Conservation (phyloP, 2,329 filamentous ascomycete species). For the Ascochyta viciae-villosae region DNA sequence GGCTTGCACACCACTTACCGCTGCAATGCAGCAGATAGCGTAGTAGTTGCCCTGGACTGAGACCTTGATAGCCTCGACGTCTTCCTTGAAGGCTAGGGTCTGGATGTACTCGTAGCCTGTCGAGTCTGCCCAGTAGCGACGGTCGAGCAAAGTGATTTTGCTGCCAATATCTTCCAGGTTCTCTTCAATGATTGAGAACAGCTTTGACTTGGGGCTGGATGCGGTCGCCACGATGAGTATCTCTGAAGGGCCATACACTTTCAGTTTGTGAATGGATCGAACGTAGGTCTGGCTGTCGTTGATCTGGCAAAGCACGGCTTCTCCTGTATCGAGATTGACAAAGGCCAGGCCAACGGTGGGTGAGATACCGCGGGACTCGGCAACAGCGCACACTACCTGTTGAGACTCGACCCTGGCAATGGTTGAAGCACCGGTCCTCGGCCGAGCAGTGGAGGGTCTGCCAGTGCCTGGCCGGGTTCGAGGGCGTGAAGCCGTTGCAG, state of each 20-base stretch:
- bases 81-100: slow-evolving; percentile 78
- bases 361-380: slow-evolving; percentile 84
- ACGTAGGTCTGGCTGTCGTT: slow-evolving; percentile 93
- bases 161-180: slow-evolving; percentile 67
- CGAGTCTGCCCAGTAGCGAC: slow-evolving; percentile 83
- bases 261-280: slow-evolving; percentile 84
- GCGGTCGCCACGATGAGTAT: slow-evolving; percentile 79
- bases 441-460: slow-evolving; percentile 55
- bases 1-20: slow-evolving; percentile 69
- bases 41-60: slow-evolving; percentile 85
- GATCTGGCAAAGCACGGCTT: slow-evolving; percentile 87
- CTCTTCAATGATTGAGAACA: slow-evolving; percentile 76
- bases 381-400: slow-evolving; percentile 85
- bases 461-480: slow-evolving; percentile 42
- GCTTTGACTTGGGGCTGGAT: slow-evolving; percentile 74
- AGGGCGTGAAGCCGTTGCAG: slow-evolving; percentile 42
- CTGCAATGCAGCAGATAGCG: slow-evolving; percentile 82
- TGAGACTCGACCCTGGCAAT: slow-evolving; percentile 65
- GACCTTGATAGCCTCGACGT: slow-evolving; percentile 81
- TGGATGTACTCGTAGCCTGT: slow-evolving; percentile 79
- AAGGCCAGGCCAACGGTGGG: slow-evolving; percentile 87
- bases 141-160: slow-evolving; percentile 69
- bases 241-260: slow-evolving; percentile 78
- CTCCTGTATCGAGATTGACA: slow-evolving; percentile 83
- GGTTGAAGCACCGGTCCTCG: slow-evolving; percentile 64